Evolutionary conservation across 768 basidiomycete species (phyloP), one percentile per base, ranked within the genome.

Genomic region (Lactifluus piperatus): DNA sequence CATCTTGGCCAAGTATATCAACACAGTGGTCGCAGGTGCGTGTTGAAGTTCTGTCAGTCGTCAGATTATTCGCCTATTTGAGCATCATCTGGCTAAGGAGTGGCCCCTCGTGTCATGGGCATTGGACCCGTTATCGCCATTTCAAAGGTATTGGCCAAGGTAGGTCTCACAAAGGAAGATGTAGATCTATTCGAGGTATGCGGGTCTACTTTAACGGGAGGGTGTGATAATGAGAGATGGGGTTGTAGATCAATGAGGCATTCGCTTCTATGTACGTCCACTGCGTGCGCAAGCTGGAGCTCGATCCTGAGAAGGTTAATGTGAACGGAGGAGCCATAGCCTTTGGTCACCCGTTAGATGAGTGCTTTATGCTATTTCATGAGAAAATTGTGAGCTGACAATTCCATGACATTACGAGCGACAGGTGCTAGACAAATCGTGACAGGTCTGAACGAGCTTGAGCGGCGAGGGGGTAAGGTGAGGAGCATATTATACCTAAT

Each of bases 291-390:
- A 69, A 79, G 57, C 81, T 94, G 18, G 77, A 76, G 13, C 74
- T 94, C 26, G 76, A 81, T 59, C 71, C 69, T n/a, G 75, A 77
- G 51, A 81, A 88, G 76, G 83, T 91, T 20, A 94, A 94, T 66
- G 88, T 91, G 27, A 92, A 93, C 60, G 92, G 93, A 16, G 93
- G 93, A 2, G 91, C 91, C 0, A 94, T 94, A 67, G 91, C 90
- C 22, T 76, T 92, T 43, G 88, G 89, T 0, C 88, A 91, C 71
- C 88, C 88, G 27, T 69, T 90, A 81, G 89, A 86, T 88, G 68
- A 79, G 86, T 80, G 22, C 10, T 26, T 24, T 20, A 44, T 54
- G 45, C 29, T 46, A 29, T 37, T 51, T 29, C 57, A 37, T 37
- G 44, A 37, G 18, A 0, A 6, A 32, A 37, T 39, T 43, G 34